These are phyloP conservation scores for Primulina huaijiensis DNA, from an alignment of 257 asterid genomes.

Conservation along the genomic window DNA sequence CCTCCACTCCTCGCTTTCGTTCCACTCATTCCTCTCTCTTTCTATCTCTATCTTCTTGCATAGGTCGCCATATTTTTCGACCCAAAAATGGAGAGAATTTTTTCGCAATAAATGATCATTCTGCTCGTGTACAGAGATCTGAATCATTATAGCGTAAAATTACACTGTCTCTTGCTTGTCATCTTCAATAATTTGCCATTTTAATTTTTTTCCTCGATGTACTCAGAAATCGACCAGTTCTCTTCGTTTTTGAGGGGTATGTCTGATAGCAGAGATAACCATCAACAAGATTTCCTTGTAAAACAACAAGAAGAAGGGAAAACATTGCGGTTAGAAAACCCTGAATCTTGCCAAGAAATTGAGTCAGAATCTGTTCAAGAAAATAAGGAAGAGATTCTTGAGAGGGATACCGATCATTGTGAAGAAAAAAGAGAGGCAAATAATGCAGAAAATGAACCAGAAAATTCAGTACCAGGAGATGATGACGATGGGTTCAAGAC, in stretches of 20 bases:
- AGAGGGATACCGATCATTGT: background rate
- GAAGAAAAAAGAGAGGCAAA: too few relatives aligned
- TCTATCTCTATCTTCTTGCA: conserved; percentile 20
- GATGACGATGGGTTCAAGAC: conserved; percentile 55
- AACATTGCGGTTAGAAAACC: background rate
- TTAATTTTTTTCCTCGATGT: conserved; percentile 26
- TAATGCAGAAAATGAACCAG: too few relatives aligned
- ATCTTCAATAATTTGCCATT: background rate
- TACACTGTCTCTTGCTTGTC: background rate
- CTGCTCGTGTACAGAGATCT: too few relatives aligned
- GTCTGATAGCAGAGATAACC: conserved; percentile 23
- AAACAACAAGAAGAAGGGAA: background rate
- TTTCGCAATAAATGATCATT: background rate
- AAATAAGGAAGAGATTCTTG: background rate
- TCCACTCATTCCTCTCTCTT: background rate
- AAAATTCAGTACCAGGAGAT: background rate
- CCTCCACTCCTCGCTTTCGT: conserved; percentile 21
- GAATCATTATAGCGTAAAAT: too few relatives aligned
- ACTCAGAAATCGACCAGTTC: conserved; percentile 32
- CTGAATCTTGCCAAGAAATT: conserved; percentile 6
- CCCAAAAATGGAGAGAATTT: background rate
- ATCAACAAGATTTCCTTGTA: conserved; percentile 7
- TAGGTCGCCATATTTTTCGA: conserved; percentile 21
- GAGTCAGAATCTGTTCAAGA: background rate
- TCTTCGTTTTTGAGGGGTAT: background rate